Base-by-base conservation (phyloP, 352 stramenopile genomes). In the Phytophthora citricola region DNA sequence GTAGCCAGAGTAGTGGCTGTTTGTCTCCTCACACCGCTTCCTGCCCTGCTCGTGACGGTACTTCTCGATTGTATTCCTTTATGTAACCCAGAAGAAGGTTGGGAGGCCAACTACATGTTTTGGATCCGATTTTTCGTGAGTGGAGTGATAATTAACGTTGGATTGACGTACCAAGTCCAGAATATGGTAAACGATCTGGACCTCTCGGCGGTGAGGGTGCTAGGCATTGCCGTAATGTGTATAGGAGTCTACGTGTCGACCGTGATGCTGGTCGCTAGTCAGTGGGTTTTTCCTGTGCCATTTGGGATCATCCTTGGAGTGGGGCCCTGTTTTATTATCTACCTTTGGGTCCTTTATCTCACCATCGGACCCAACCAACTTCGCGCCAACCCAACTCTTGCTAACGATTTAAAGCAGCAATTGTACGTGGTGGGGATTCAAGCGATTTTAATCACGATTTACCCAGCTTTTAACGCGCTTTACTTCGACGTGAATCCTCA, bases 211-310 rank as follows among this genome's bases (percentile, higher is more conserved):
- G 29, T 32, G 55, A 62, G 1, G 15, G 32, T 72, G n/a, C 12
- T 24, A 2, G 54, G 68, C 1, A 49, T 26, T 1, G 24, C 63
- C 3, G 17, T 57, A 1, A 32, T 32, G 5, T 53, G 17, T 0
- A 63, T 69, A 5, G 24, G 6, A 2, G 29, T 66, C 8, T 75
- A 72, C 36, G 47, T 69, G 3, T 20, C 44, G 7, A 67, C 54
- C 1, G 51, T 63, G 6, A 12, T 83, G 1, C 12, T 43, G 5
- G 29, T 81, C 14, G 58, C 62, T 9, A 57, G n/a, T 7, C 26
- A 49, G 1, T 81, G 78, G 73, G 54, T 64, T 1, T 79, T 79
- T 15, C 73, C 70, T 1, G 65, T 82, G 5, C 78, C 78, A 1
- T 84, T 84, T 50, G 51, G 58, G 27, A 63, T 69, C 31, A 43